A percentile compares a stretch with the other conserved stretches of the same genome.
These are phyloP conservation scores for Lasiodiplodia theobromae DNA, from an alignment of 2,329 filamentous ascomycete genomes.

Conservation along the genomic window DNA sequence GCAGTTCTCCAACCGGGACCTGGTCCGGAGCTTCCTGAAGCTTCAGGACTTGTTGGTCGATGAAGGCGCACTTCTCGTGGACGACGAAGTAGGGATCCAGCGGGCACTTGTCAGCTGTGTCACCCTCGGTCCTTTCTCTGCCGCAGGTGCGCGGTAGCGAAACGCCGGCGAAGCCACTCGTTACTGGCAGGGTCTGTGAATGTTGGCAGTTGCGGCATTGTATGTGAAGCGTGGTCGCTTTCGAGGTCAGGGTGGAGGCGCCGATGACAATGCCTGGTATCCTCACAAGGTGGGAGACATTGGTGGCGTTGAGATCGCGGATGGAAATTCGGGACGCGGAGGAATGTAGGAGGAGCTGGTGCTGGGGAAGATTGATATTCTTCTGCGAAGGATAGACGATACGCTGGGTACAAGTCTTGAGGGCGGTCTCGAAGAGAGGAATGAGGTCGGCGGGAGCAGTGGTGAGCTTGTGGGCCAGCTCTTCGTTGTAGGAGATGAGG, in stretches of 20 bases:
- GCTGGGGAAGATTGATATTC: constrained; percentile 77
- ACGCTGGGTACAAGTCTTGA: constrained; percentile 89
- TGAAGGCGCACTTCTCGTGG: constrained; percentile 92
- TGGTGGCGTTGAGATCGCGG: constrained; percentile 88
- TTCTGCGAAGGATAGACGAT: constrained; percentile 85
- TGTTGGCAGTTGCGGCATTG: constrained; percentile 88
- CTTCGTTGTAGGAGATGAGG: constrained; percentile 94
- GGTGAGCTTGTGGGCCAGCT: constrained; percentile 86
- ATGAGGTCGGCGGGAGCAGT: constrained; percentile 93
- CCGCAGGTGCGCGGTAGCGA: constrained; percentile 82
- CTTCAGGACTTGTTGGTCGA: constrained; percentile 98
- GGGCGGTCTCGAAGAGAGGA: constrained; percentile 86
- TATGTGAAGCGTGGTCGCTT: constrained; percentile 85
- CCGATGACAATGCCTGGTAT: constrained; percentile 98
- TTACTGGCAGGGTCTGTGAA: constrained; percentile 72
- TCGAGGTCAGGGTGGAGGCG: constrained; percentile 94
- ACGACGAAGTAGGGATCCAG: constrained; percentile 95
- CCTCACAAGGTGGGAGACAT: constrained; percentile 91
- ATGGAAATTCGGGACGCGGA: constrained; percentile 91
- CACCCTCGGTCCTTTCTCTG: constrained; percentile 68
- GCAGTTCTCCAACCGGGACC: constrained; percentile 94
- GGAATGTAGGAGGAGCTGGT: constrained; percentile 94
- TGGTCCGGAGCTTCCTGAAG: constrained; percentile 97
- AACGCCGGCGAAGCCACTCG: constrained; percentile 87
- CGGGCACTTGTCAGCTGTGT: constrained; percentile 78